Evolutionary conservation across 2,329 filamentous ascomycete genomes (phyloP).

Genomic region (Colletotrichum simmondsii): DNA sequence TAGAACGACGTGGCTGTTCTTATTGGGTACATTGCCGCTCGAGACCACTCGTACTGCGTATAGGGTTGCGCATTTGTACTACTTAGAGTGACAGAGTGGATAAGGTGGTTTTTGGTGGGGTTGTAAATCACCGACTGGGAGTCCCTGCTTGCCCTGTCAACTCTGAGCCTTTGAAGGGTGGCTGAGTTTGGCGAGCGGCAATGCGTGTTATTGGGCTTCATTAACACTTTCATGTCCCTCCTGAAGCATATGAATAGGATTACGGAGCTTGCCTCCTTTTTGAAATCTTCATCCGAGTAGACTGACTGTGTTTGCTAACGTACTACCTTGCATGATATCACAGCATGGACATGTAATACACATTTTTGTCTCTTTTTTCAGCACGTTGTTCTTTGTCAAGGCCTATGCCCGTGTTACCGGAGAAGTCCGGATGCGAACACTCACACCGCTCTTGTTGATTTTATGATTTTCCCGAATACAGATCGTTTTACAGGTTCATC

Average conservation of each 20-base stretch:
- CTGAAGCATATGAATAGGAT: neutral
- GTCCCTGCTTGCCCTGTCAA: neutral
- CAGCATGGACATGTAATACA: no score
- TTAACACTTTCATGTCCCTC: neutral
- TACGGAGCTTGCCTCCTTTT: neutral
- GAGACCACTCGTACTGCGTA: neutral
- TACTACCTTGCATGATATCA: neutral
- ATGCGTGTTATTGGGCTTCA: neutral
- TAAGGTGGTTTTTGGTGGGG: neutral
- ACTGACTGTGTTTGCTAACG: neutral
- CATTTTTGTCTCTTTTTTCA: no score
- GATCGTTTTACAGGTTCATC: neutral
- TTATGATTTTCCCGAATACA: neutral
- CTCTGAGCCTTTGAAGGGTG: neutral
- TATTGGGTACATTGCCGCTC: neutral
- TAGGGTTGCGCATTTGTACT: no score
- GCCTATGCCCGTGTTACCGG: neutral
- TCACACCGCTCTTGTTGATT: neutral
- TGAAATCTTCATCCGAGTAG: neutral
- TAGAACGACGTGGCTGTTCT: neutral
- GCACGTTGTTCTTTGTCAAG: neutral
- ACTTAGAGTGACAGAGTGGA: neutral
- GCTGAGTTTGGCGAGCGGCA: conserved; percentile 6
- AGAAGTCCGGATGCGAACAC: neutral
- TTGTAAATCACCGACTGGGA: neutral